These are phyloP conservation scores for Phanerodontia chrysosporium DNA, from an alignment of 768 basidiomycete species.

Conservation along the genomic window DNA sequence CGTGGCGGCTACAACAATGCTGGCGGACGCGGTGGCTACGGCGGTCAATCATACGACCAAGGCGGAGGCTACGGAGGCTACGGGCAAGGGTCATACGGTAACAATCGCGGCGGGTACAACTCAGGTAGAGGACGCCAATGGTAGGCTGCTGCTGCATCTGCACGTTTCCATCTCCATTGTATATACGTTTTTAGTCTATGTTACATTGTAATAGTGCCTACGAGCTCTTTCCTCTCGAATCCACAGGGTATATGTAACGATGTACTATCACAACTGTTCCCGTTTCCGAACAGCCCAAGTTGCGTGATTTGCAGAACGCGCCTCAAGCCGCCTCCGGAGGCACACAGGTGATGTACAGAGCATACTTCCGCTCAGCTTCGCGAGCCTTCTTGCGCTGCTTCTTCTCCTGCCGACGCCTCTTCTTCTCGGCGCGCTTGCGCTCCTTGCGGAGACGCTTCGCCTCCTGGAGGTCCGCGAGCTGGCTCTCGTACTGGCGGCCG, in stretches of 20 bases:
- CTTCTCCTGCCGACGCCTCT: constrained; percentile 59
- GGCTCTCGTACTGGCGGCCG: constrained; percentile 33
- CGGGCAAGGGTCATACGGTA: constrained; percentile 18
- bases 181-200: neutral
- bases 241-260: neutral
- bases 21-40: constrained; percentile 20
- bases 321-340: constrained; percentile 21
- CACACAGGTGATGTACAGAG: constrained; percentile 57
- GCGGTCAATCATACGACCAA: constrained; percentile 13
- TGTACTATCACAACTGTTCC: neutral
- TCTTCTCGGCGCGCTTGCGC: constrained; percentile 58
- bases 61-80: constrained; percentile 34
- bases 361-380: constrained; percentile 58
- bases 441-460: constrained; percentile 45
- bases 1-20: constrained; percentile 27
- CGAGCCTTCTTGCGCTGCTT: constrained; percentile 54
- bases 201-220: constrained; percentile 12
- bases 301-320: neutral
- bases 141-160: constrained; percentile 20
- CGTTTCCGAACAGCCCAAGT: neutral
- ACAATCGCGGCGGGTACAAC: constrained; percentile 21
- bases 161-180: neutral
- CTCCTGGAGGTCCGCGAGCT: constrained; percentile 41
- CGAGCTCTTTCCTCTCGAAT: constrained; percentile 1
- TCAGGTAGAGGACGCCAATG: constrained; percentile 45